A percentile compares a stretch with the other conserved stretches of the same genome.
Evolutionary conservation across 2,329 filamentous ascomycete species (phyloP).

Genomic region (Rhexocercosporidium sp.): DNA sequence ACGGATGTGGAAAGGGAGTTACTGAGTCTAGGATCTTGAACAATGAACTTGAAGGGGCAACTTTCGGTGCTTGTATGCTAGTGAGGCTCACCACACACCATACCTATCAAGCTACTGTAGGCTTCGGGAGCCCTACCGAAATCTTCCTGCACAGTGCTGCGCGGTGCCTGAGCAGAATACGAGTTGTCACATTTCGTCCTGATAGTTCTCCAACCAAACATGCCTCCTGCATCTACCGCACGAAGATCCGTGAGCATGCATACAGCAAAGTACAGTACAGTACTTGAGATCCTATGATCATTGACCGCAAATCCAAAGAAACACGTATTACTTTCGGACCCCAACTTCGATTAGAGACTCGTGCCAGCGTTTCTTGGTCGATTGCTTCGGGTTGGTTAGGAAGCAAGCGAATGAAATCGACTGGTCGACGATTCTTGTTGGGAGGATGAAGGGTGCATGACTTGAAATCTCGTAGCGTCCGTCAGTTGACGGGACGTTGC

Average conservation of each 20-base stretch:
- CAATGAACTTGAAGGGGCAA: not conserved
- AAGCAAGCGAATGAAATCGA: not conserved
- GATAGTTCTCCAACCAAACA: not conserved
- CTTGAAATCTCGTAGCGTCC: not conserved
- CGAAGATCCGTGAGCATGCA: not conserved
- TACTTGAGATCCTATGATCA: slow-evolving; percentile 3
- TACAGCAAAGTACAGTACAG: not conserved
- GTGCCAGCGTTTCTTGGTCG: not conserved
- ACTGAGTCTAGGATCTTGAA: too few relatives aligned
- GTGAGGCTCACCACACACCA: not conserved
- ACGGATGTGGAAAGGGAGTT: too few relatives aligned
- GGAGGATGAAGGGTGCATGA: not conserved
- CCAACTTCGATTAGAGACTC: not conserved
- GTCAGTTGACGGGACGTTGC: slow-evolving; percentile 2
- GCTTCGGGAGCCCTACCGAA: slow-evolving; percentile 4
- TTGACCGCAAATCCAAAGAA: not conserved
- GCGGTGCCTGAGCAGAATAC: slow-evolving; percentile 3
- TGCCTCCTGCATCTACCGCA: not conserved
- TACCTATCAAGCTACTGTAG: not conserved
- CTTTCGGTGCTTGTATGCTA: not conserved
- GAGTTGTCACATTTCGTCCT: not conserved
- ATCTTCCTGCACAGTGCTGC: not conserved
- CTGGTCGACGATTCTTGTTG: not conserved
- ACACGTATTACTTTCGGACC: not conserved
- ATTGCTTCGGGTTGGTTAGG: not conserved